Evolutionary conservation across 2,329 filamentous ascomycete genomes (phyloP).

Genomic region (Fusarium ambrosium): DNA sequence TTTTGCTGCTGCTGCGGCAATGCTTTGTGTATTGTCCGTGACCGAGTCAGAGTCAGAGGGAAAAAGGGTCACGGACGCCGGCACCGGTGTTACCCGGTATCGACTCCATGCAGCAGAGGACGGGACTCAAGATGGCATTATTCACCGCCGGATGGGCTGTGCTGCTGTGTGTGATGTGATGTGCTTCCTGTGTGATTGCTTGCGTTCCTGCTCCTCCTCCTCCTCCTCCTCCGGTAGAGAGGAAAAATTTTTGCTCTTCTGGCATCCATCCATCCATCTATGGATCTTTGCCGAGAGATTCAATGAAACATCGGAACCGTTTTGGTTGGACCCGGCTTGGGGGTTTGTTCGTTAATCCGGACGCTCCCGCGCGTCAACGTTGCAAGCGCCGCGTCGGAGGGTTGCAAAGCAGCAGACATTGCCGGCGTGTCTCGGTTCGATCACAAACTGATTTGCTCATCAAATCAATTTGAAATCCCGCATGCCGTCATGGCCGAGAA

Average conservation of each 20-base stretch:
- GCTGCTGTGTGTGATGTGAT: background rate
- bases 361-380: background rate
- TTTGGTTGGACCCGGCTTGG: background rate
- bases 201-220: background rate
- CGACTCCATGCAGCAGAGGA: background rate
- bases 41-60: background rate
- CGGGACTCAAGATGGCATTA: background rate
- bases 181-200: background rate
- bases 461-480: slow-evolving; percentile 5
- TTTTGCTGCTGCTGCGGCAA: background rate
- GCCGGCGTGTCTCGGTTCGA: background rate
- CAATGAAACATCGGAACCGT: slow-evolving; percentile 4
- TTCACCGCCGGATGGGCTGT: slow-evolving; percentile 5
- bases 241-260: background rate
- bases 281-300: slow-evolving; percentile 1
- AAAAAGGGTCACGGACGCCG: background rate
- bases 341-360: slow-evolving; percentile 5
- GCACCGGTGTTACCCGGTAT: slow-evolving; percentile 4
- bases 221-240: background rate
- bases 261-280: background rate
- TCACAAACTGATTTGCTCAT: slow-evolving; percentile 5
- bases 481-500: background rate
- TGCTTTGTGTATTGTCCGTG: background rate
- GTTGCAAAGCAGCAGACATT: slow-evolving; percentile 1
- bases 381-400: slow-evolving; percentile 4